phyloP scores from a whole-genome alignment of 2,329 filamentous ascomycete genomes.

The Nannizziopsis barbatae region DNA sequence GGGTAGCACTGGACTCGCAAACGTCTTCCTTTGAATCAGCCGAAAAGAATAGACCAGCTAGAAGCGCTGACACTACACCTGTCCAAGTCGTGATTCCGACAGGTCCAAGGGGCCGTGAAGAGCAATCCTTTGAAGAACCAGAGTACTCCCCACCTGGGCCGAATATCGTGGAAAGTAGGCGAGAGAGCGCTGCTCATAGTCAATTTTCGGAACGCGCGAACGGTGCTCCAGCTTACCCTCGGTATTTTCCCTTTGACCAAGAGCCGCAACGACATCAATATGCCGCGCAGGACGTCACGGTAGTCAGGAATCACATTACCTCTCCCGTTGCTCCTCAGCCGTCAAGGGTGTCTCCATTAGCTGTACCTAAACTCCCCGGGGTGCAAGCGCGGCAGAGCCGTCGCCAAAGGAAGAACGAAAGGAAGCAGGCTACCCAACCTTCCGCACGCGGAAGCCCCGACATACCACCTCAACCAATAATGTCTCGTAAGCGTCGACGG shows the following conservation, averaged over 20 bases:
- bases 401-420: slow-evolving; percentile 27
- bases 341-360: slow-evolving; percentile 53
- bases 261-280: slow-evolving; percentile 30
- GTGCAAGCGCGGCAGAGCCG: slow-evolving; percentile 45
- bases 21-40: slow-evolving; percentile 27
- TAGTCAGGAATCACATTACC: slow-evolving; percentile 62
- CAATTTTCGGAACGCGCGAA: slow-evolving; percentile 22
- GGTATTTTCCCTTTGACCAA: slow-evolving; percentile 32
- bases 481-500: slow-evolving; percentile 43
- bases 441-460: slow-evolving; percentile 38
- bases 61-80: slow-evolving; percentile 21
- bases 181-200: slow-evolving; percentile 21
- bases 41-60: slow-evolving; percentile 27
- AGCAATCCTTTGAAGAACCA: slow-evolving; percentile 33
- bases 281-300: slow-evolving; percentile 42
- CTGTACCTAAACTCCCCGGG: slow-evolving; percentile 41
- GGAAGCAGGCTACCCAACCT: slow-evolving; percentile 21
- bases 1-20: slow-evolving; percentile 31
- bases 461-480: slow-evolving; percentile 31
- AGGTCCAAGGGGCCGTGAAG: slow-evolving; percentile 15
- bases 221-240: slow-evolving; percentile 33
- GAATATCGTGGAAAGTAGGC: slow-evolving; percentile 24
- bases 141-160: slow-evolving; percentile 41
- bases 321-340: slow-evolving; percentile 65
- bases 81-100: slow-evolving; percentile 7